Percentiles rank a stretch among this genome's conserved stretches.
phyloP scores from a whole-genome alignment of 768 basidiomycete genomes.

The Leccinellum luteum region DNA sequence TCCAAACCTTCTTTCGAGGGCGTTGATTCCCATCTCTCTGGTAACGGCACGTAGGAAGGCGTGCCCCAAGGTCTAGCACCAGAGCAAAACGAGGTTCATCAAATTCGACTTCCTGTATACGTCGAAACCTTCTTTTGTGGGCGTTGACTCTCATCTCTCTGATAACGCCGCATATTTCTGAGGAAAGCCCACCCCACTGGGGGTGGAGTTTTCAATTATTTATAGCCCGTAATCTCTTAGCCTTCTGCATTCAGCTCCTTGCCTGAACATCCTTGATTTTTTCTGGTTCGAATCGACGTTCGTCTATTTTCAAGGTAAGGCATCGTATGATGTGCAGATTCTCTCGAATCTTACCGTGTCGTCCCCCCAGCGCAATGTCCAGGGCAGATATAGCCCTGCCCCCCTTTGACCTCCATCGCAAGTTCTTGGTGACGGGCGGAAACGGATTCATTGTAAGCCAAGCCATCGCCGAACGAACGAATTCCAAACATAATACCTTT shows the following conservation, averaged over 20 bases:
- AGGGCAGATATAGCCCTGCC: neutral
- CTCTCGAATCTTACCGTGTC: neutral
- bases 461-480: neutral
- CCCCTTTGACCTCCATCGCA: slow-evolving; percentile 1
- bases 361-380: neutral
- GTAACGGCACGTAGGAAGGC: neutral
- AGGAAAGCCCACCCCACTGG: neutral
- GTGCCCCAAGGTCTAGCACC: neutral
- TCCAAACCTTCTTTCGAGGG: neutral
- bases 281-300: neutral
- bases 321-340: neutral
- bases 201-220: neutral
- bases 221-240: slow-evolving; percentile 2
- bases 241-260: neutral
- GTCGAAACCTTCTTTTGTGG: neutral
- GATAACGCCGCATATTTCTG: neutral
- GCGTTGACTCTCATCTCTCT: neutral
- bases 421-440: slow-evolving; percentile 47
- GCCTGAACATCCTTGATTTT: neutral
- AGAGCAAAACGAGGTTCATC: neutral
- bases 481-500: neutral
- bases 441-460: slow-evolving; percentile 51
- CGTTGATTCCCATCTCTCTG: neutral
- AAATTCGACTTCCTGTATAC: neutral
- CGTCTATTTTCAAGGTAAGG: neutral